Evolutionary conservation across 2,329 filamentous ascomycete genomes (phyloP), one percentile per base, ranked within the genome.

Genomic region (Aureobasidium sp.): DNA sequence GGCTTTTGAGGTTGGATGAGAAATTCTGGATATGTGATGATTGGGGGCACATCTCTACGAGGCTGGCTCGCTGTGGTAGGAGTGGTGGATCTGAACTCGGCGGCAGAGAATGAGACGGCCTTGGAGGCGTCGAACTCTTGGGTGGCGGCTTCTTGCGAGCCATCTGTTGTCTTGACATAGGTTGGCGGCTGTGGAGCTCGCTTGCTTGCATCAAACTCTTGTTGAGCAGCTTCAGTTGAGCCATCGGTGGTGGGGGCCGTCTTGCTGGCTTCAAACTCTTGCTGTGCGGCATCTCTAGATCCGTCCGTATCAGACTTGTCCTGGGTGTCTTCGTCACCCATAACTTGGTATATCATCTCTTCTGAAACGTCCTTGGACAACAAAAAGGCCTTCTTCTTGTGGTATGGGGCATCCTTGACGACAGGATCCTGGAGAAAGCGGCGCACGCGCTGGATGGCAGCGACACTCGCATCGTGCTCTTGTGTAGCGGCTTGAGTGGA

Each of bases 351-450:
- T 64, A 96, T 90, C 64, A 93, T 85, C 36, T 81, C 79, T 5
- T 82, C 77, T 3, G 76, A 77, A 8, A 96, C 77, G 3, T 90
- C 90, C 73, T 97, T 97, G 56, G 84, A 84, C 69, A 86, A 82
- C 1, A 97, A 77, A 68, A 96, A 96, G 8, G 83, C 82, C 22
- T 83, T 78, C 77, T 96, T 96, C 74, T 85, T 87, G 62, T 90
- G 87, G 48, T 81, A 80, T 0, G 87, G 80, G 37, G 87, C 85
- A 73, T 87, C 78, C 63, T 82, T 84, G 62, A 96, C 89, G 22
- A 81, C 79, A 8, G 89, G 85, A 64, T 95, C 87, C 56, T 89
- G 79, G 4, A 97, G 81, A 70, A 96, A 97, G 59, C 80, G 83
- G 47, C 82, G 81, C 31, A 91, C 91, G 70, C 91, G 84, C 17